Evolutionary conservation across 2,329 filamentous ascomycete species (phyloP).

Genomic region (Blastomyces parvus): DNA sequence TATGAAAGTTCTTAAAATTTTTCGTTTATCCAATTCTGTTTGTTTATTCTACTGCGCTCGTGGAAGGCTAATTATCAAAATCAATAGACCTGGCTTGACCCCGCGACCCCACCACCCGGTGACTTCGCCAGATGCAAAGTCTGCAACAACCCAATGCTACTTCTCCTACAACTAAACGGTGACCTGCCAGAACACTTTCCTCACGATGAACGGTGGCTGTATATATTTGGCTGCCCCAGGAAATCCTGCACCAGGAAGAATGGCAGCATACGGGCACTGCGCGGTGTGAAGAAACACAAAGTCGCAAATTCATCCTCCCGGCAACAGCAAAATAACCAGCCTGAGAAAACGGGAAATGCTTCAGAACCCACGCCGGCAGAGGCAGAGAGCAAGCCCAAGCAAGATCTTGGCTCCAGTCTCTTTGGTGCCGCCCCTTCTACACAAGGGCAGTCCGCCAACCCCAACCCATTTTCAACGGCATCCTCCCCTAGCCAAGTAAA

Average conservation of each 20-base stretch:
- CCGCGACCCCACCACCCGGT: constrained; percentile 60
- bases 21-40: background rate
- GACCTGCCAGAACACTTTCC: constrained; percentile 81
- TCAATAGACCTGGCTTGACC: constrained; percentile 69
- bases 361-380: constrained; percentile 13
- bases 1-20: constrained; percentile 40
- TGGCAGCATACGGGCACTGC: constrained; percentile 67
- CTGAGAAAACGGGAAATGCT: constrained; percentile 18
- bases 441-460: constrained; percentile 27
- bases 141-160: constrained; percentile 72
- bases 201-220: constrained; percentile 76
- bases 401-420: constrained; percentile 47
- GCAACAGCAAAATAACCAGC: constrained; percentile 12
- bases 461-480: constrained; percentile 49
- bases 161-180: constrained; percentile 83
- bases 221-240: constrained; percentile 71
- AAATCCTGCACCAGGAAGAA: constrained; percentile 71
- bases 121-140: constrained; percentile 74
- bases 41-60: background rate
- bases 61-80: background rate
- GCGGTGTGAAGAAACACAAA: constrained; percentile 51
- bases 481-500: constrained; percentile 38
- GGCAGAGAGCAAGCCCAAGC: constrained; percentile 19
- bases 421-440: constrained; percentile 45
- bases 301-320: constrained; percentile 25